Evolutionary conservation across 1,139 yeast species (phyloP), one percentile per base, ranked within the genome.

Genomic region (Magnusiomyces tetraspermus): DNA sequence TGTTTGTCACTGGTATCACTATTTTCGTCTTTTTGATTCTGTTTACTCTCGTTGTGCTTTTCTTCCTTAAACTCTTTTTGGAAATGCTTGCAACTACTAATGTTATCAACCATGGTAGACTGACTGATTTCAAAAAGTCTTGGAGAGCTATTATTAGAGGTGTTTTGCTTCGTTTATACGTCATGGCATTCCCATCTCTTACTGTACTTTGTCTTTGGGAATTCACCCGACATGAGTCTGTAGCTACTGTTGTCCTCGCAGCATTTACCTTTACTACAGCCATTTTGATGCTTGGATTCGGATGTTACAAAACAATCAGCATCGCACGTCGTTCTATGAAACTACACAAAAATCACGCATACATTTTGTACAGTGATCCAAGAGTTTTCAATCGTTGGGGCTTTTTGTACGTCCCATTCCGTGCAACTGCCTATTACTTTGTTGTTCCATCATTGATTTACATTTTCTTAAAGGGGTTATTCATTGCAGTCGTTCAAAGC

Each of bases 271-370:
- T 87, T 42, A 62, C 78, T 3, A 72, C 85, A 44, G 72, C 82
- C 6, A 62, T 80, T 21, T 78, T 76, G 1, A 74, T 92, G 51
- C 73, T 92, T 58, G 70, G 74, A 15, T 90, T 82, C 67, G 97
- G 96, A 8, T 79, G 94, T 1, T 66, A 74, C 41, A 79, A 86
- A 64, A 95, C 90, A 19, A 71, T 84, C 51, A 60, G 78, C 19
- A 76, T 83, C 60, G 98, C 97, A 26, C 74, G 82, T 57, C 77
- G 77, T 59, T 89, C 97, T 0, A 75, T 77, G 33, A 74, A 76
- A 57, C 76, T 85, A 58, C 88, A 83, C 73, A 84, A 86, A 66
- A 92, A 90, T 63, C 96, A 98, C 0, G 98, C 98, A 1, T 92
- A 88, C 66, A 75, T 90, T 58, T 75, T 92, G 57, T 92, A 79